Conservation (phyloP, 306 rosid species). For the Begonia peltatifolia region DNA sequence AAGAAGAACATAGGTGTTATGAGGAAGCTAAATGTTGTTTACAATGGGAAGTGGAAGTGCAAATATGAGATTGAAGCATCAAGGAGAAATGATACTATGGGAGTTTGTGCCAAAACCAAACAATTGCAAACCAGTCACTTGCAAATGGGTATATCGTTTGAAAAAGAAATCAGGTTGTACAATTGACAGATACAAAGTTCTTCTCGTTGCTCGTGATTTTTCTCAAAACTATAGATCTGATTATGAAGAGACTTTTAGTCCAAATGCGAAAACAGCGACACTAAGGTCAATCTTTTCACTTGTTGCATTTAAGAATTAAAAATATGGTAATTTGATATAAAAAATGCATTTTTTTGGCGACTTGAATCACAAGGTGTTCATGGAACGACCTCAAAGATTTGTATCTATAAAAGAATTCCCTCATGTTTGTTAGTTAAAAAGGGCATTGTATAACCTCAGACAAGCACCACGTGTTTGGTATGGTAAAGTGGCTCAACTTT, state of each 20-base stretch:
- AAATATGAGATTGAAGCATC: too few species aligned
- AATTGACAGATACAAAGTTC: slow-evolving; percentile 1
- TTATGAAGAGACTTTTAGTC: not conserved
- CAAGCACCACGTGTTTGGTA: too few species aligned
- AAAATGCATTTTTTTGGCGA: slow-evolving; percentile 1
- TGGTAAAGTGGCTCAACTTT: not conserved
- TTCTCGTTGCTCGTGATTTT: not conserved
- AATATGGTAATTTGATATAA: not conserved
- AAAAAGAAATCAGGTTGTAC: not conserved
- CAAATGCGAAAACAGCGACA: not conserved
- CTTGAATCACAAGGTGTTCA: not conserved
- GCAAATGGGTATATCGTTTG: not conserved
- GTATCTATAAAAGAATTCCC: too few species aligned
- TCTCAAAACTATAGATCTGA: not conserved
- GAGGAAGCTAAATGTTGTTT: too few species aligned
- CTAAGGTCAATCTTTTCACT: not conserved
- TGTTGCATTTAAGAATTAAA: not conserved
- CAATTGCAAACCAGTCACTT: not conserved
- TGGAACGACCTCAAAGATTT: too few species aligned
- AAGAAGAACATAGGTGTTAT: too few species aligned
- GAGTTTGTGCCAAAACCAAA: slow-evolving; percentile 2
- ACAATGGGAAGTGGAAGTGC: too few species aligned
- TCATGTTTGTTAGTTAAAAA: too few species aligned
- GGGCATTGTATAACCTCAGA: too few species aligned
- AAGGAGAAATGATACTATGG: not conserved